These are phyloP conservation scores for Cercospora sojina DNA, from an alignment of 2,329 filamentous ascomycete genomes.

Conservation along the genomic window DNA sequence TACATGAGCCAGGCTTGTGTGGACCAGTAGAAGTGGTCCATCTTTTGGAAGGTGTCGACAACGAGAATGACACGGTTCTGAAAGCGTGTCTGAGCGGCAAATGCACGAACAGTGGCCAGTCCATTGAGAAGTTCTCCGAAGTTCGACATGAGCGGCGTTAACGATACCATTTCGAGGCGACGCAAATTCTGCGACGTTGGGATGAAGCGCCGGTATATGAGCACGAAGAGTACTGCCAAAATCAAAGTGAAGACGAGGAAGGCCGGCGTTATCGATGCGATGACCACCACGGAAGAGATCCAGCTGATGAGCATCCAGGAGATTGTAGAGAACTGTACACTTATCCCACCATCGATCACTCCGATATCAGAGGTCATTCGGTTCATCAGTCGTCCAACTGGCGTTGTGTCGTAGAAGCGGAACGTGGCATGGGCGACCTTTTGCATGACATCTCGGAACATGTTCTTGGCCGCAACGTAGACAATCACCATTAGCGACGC, in stretches of 20 bases:
- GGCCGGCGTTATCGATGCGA: constrained; percentile 72
- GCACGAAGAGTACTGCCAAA: constrained; percentile 67
- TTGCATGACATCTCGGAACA: constrained; percentile 72
- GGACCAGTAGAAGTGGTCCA: constrained; percentile 94
- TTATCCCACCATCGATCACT: constrained; percentile 84
- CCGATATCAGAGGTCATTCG: constrained; percentile 86
- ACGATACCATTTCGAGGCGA: constrained; percentile 82
- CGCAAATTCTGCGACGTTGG: constrained; percentile 81
- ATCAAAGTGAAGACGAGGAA: constrained; percentile 71
- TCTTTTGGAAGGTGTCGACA: constrained; percentile 86
- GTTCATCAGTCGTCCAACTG: constrained; percentile 88
- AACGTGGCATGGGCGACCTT: constrained; percentile 78
- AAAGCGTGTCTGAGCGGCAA: constrained; percentile 74
- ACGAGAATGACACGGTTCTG: constrained; percentile 76
- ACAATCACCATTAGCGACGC: constrained; percentile 72
- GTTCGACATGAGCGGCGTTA: constrained; percentile 87
- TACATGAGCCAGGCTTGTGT: constrained; percentile 82
- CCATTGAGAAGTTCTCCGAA: constrained; percentile 86
- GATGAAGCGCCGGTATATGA: constrained; percentile 74
- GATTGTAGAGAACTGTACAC: constrained; percentile 68
- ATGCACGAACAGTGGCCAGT: constrained; percentile 80
- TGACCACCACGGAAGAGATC: constrained; percentile 70
- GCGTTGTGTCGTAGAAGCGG: constrained; percentile 87
- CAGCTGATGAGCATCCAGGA: constrained; percentile 71
- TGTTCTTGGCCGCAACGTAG: constrained; percentile 70